Conservation (phyloP, 1,284 basidiomycete genomes). For the Ustilago cynodontis region DNA sequence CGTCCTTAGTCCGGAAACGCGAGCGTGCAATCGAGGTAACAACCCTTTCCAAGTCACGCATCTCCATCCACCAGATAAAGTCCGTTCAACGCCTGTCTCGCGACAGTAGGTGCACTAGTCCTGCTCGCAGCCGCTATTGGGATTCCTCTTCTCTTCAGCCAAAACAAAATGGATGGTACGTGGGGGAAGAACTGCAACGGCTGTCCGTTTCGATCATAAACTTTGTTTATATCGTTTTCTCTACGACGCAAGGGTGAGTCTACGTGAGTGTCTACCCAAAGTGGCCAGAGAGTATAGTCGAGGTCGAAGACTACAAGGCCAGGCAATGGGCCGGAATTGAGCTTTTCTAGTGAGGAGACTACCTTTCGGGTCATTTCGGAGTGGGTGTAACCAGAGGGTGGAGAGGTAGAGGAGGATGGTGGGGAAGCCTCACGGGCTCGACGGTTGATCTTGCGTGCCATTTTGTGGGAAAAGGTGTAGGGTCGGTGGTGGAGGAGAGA, state of each 20-base stretch:
- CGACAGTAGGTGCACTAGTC: slow-evolving; percentile 60
- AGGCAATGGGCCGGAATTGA: slow-evolving; percentile 36
- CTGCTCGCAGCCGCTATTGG: slow-evolving; percentile 60
- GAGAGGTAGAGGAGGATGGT: slow-evolving; percentile 1
- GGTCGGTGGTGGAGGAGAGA: too few relatives aligned
- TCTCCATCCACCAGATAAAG: slow-evolving; percentile 72
- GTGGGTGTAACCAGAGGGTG: slow-evolving; percentile 2
- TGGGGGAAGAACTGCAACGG: slow-evolving; percentile 61
- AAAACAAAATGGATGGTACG: slow-evolving; percentile 62
- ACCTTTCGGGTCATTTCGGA: not conserved
- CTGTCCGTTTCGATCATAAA: slow-evolving; percentile 54
- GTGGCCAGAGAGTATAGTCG: slow-evolving; percentile 68
- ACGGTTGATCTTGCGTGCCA: slow-evolving; percentile 31
- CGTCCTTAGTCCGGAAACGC: slow-evolving; percentile 91
- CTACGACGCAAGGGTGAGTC: slow-evolving; percentile 55
- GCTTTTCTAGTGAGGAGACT: slow-evolving; percentile 14
- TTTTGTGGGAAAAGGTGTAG: not conserved
- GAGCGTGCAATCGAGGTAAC: slow-evolving; percentile 88
- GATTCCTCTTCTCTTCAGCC: slow-evolving; percentile 39
- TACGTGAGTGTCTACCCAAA: slow-evolving; percentile 67
- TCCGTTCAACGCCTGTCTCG: slow-evolving; percentile 61
- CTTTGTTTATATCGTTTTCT: slow-evolving; percentile 51
- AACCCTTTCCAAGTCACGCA: slow-evolving; percentile 83
- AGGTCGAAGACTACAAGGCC: slow-evolving; percentile 65
- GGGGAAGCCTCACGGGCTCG: slow-evolving; percentile 17